These are phyloP conservation scores for Eucalyptus cloeziana DNA, from an alignment of 345 rosid species.

Conservation along the genomic window DNA sequence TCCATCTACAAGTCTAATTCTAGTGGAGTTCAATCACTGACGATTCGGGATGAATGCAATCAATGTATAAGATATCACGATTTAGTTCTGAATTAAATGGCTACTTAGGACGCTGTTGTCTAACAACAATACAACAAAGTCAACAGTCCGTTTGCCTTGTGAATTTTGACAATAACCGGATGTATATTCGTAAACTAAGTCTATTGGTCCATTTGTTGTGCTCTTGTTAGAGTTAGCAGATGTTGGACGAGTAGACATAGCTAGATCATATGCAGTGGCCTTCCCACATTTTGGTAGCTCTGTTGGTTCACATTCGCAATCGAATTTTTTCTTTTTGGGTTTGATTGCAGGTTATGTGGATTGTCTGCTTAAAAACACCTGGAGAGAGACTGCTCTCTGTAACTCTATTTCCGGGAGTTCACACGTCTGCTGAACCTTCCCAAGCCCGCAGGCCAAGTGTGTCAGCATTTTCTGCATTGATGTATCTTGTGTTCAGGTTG, in stretches of 20 bases:
- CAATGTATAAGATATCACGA: background rate
- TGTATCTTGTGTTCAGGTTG: background rate
- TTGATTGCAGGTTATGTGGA: background rate
- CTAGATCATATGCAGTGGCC: background rate
- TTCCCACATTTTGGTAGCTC: background rate
- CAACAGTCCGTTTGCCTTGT: background rate
- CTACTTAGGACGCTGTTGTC: background rate
- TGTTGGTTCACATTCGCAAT: background rate
- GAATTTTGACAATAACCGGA: background rate
- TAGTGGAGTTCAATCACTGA: background rate
- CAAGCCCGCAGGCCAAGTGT: background rate
- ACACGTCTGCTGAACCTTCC: background rate
- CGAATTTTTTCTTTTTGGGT: background rate
- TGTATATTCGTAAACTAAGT: background rate
- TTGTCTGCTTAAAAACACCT: background rate
- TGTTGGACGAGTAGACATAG: background rate
- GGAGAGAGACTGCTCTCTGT: background rate
- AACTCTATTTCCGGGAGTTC: background rate
- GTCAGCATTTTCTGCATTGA: background rate
- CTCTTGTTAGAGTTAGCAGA: background rate
- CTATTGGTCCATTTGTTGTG: background rate
- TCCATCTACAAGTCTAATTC: background rate
- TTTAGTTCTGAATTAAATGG: background rate
- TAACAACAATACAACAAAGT: background rate
- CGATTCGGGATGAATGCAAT: background rate